These are phyloP conservation scores for Lyophyllum shimeji DNA, from an alignment of 768 basidiomycete species.

Conservation along the genomic window DNA sequence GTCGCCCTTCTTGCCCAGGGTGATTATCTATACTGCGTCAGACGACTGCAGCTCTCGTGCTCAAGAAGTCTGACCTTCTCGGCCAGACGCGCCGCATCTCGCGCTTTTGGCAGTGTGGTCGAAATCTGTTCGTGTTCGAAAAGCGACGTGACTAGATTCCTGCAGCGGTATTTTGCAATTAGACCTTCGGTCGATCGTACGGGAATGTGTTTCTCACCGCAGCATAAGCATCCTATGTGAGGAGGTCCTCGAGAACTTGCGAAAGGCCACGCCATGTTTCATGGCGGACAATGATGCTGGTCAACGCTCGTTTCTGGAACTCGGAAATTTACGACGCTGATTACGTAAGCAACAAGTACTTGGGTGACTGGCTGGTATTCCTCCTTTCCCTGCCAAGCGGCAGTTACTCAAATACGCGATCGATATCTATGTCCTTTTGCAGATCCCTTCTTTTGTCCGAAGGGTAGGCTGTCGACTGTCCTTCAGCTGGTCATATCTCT, in stretches of 20 bases:
- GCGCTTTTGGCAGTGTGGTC: slow-evolving; percentile 94
- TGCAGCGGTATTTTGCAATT: slow-evolving; percentile 29
- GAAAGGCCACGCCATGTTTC: slow-evolving; percentile 94
- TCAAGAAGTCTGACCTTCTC: slow-evolving; percentile 65
- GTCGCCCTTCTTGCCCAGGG: slow-evolving; percentile 84
- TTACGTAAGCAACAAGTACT: slow-evolving; percentile 12
- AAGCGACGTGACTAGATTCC: slow-evolving; percentile 92
- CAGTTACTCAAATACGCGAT: not conserved
- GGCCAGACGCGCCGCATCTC: slow-evolving; percentile 86
- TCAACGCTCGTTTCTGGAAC: not conserved
- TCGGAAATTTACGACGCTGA: slow-evolving; percentile 11
- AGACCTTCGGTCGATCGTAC: not conserved
- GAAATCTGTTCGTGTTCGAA: slow-evolving; percentile 95
- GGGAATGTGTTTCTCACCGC: slow-evolving; percentile 49
- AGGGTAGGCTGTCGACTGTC: not conserved
- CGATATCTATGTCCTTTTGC: not conserved
- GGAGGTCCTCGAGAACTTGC: slow-evolving; percentile 89
- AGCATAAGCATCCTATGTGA: slow-evolving; percentile 94
- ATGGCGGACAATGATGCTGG: slow-evolving; percentile 36
- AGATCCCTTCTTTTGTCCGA: not conserved
- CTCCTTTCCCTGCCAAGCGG: not conserved
- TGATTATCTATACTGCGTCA: slow-evolving; percentile 66
- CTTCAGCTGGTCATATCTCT: no score
- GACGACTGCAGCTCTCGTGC: not conserved
- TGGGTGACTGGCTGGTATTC: not conserved